Conservation (phyloP, 495 filamentous ascomycete genomes). For the Hypoxylon cercidicola region DNA sequence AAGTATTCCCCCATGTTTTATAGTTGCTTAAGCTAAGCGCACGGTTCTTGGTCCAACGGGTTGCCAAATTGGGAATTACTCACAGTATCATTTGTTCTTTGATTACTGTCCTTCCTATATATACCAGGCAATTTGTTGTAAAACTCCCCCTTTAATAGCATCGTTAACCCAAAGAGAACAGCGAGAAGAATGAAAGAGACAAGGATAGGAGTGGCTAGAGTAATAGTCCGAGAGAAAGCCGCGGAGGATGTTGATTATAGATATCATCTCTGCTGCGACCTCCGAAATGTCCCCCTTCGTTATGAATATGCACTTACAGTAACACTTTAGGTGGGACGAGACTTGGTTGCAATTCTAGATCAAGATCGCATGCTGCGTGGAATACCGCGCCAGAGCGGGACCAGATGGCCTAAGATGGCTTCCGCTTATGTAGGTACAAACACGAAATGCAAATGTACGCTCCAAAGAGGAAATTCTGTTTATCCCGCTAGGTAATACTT, state of each 20-base stretch:
- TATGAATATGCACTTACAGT: slow-evolving; percentile 2
- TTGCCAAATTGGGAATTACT: slow-evolving; percentile 23
- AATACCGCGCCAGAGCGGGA: slow-evolving; percentile 38
- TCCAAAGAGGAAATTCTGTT: slow-evolving; percentile 14
- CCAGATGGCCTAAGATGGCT: slow-evolving; percentile 36
- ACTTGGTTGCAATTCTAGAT: slow-evolving; percentile 33
- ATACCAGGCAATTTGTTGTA: too few species aligned
- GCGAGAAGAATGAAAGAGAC: not conserved
- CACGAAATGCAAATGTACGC: not conserved
- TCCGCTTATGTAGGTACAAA: slow-evolving; percentile 15
- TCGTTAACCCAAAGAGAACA: too few species aligned
- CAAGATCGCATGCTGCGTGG: slow-evolving; percentile 37
- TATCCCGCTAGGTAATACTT: slow-evolving; percentile 38
- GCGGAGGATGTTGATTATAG: slow-evolving; percentile 3
- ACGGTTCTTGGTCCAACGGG: slow-evolving; percentile 22
- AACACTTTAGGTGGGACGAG: slow-evolving; percentile 18
- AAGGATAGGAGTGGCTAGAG: slow-evolving; percentile 1
- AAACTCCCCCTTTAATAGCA: too few species aligned
- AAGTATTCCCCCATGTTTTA: too few species aligned
- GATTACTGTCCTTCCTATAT: too few species aligned
- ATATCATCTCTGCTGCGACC: slow-evolving; percentile 8
- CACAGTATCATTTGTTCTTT: not conserved
- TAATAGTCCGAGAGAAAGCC: slow-evolving; percentile 27
- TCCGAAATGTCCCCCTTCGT: slow-evolving; percentile 6
- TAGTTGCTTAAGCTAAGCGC: not conserved